A percentile compares a stretch with the other conserved stretches of the same genome.
Evolutionary conservation across 352 stramenopile species (phyloP).

Genomic region (Globisporangium polare): DNA sequence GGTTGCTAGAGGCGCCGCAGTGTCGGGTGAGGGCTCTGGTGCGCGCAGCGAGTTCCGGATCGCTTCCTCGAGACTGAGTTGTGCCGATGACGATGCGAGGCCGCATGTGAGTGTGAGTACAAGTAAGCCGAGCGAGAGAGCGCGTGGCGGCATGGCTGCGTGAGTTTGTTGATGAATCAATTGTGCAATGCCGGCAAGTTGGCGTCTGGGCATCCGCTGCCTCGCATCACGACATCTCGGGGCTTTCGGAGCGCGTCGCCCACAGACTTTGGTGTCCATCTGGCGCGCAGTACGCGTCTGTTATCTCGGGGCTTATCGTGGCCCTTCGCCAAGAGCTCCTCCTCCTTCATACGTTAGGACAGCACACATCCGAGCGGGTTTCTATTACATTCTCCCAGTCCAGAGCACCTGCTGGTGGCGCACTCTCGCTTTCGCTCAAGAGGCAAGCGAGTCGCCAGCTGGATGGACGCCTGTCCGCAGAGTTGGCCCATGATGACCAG

Average conservation of each 20-base stretch:
- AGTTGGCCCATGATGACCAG: neutral
- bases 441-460: too few species aligned
- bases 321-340: neutral
- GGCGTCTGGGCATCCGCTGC: neutral
- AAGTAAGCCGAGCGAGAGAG: neutral
- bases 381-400: neutral
- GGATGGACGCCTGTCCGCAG: neutral
- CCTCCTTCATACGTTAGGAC: neutral
- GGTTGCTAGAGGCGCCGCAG: neutral
- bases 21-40: neutral
- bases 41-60: conserved; percentile 8
- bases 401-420: neutral
- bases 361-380: neutral
- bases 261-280: neutral
- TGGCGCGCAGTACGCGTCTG: neutral
- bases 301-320: neutral
- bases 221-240: neutral
- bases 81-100: conserved; percentile 2
- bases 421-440: neutral
- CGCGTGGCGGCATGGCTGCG: neutral
- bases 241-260: neutral
- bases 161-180: neutral
- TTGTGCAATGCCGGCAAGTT: neutral
- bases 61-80: conserved; percentile 10
- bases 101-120: conserved; percentile 6